These are phyloP conservation scores for Clonostachys chloroleuca DNA, from an alignment of 2,329 filamentous ascomycete species.

Conservation along the genomic window DNA sequence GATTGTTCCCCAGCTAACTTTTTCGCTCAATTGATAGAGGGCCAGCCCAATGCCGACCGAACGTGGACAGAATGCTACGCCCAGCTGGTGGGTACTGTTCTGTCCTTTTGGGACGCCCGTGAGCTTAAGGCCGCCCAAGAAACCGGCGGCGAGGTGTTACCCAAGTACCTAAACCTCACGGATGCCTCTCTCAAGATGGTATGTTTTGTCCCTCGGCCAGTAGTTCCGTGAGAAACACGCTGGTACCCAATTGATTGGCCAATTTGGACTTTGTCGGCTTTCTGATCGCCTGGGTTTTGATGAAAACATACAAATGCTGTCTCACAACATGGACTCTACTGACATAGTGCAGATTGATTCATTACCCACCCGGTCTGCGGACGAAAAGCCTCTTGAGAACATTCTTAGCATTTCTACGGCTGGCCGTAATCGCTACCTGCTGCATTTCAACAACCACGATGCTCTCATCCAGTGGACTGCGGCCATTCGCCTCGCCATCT, in stretches of 20 bases:
- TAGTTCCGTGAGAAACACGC: not conserved
- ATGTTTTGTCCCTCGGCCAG: slow-evolving; percentile 11
- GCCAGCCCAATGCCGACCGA: slow-evolving; percentile 78
- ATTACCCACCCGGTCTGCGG: slow-evolving; percentile 73
- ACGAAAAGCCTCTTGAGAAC: slow-evolving; percentile 82
- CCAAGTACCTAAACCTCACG: slow-evolving; percentile 93
- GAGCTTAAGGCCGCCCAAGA: slow-evolving; percentile 85
- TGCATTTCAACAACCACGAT: slow-evolving; percentile 94
- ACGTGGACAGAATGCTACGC: slow-evolving; percentile 97
- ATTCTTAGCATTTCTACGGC: slow-evolving; percentile 95
- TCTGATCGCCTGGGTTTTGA: not conserved
- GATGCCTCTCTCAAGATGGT: slow-evolving; percentile 99
- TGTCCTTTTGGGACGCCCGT: slow-evolving; percentile 93
- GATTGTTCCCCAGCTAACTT: not conserved
- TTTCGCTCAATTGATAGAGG: slow-evolving; percentile 51
- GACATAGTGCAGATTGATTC: slow-evolving; percentile 66
- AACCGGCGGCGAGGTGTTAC: slow-evolving; percentile 71
- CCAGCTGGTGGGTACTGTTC: slow-evolving; percentile 88
- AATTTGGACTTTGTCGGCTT: not conserved
- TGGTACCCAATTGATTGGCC: not conserved
- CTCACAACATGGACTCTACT: slow-evolving; percentile 4
- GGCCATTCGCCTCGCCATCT: slow-evolving; percentile 89
- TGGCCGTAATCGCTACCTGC: slow-evolving; percentile 87
- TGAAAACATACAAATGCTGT: not conserved
- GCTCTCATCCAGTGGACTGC: slow-evolving; percentile 95